Evolutionary conservation across 2,329 filamentous ascomycete species (phyloP).

Genomic region (Talaromyces sp.): DNA sequence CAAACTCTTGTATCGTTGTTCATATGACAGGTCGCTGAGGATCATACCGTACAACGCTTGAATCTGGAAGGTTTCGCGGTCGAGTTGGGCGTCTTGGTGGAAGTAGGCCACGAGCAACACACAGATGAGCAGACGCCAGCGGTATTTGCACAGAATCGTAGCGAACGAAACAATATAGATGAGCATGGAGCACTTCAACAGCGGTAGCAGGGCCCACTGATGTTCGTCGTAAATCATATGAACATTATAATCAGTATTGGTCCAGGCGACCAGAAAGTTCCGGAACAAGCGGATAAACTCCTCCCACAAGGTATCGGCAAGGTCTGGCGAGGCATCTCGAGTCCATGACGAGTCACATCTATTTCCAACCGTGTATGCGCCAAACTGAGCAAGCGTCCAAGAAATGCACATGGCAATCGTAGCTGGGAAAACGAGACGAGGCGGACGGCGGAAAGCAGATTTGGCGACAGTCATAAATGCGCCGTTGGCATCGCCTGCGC

Average conservation of each 20-base stretch:
- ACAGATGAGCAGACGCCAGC: conserved; percentile 47
- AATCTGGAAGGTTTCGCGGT: conserved; percentile 52
- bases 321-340: conserved; percentile 47
- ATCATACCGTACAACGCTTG: conserved; percentile 53
- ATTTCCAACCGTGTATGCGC: conserved; percentile 48
- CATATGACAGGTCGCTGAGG: conserved; percentile 51
- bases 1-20: conserved; percentile 46
- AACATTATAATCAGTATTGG: conserved; percentile 45
- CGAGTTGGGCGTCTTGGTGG: conserved; percentile 38
- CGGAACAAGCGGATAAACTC: conserved; percentile 46
- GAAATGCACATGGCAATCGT: conserved; percentile 51
- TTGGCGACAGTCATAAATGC: conserved; percentile 51
- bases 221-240: conserved; percentile 55
- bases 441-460: conserved; percentile 53
- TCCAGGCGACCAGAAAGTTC: conserved; percentile 51
- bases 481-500: conserved; percentile 43
- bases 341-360: conserved; percentile 52
- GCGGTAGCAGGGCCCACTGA: conserved; percentile 53
- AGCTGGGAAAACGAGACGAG: conserved; percentile 52
- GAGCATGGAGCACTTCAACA: conserved; percentile 51
- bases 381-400: conserved; percentile 49
- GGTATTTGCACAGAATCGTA: conserved; percentile 45
- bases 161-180: conserved; percentile 50
- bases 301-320: conserved; percentile 42
- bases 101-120: conserved; percentile 49